These are phyloP conservation scores for Biscogniauxia mediterranea DNA, from an alignment of 2,329 filamentous ascomycete genomes.

Conservation along the genomic window DNA sequence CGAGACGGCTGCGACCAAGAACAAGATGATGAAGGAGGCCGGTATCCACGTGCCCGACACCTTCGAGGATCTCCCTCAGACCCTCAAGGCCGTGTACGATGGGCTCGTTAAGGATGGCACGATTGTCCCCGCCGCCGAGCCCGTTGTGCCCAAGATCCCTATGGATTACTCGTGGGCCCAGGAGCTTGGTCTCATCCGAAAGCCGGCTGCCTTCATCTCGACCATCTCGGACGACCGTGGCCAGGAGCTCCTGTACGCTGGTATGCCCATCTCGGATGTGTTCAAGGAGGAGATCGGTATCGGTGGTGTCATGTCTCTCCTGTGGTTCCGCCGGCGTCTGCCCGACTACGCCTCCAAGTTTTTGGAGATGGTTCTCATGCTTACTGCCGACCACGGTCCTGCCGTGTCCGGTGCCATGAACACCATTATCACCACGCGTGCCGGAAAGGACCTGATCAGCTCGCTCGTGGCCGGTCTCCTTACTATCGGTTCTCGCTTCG, in stretches of 20 bases:
- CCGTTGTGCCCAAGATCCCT: conserved; percentile 95
- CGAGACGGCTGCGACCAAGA: conserved; percentile 95
- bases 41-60: conserved; percentile 93
- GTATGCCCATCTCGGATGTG: conserved; percentile 99
- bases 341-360: conserved; percentile 97
- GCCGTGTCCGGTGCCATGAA: conserved; percentile 99
- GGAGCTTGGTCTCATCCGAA: conserved; percentile 98
- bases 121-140: conserved; percentile 84
- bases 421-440: conserved; percentile 99
- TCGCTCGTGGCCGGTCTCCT: conserved; percentile 94
- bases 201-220: conserved; percentile 99
- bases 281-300: conserved; percentile 99
- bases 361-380: conserved; percentile 99
- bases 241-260: conserved; percentile 96
- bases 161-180: conserved; percentile 99
- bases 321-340: conserved; percentile 99
- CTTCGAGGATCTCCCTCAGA: conserved; percentile 86
- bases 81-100: conserved; percentile 81
- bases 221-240: conserved; percentile 99
- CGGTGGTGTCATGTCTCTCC: conserved; percentile 98
- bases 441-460: conserved; percentile 96
- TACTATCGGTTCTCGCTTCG: conserved; percentile 97
- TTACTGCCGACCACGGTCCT: conserved; percentile 97
- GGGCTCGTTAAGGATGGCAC: conserved; percentile 80
- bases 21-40: conserved; percentile 92